Base-by-base conservation (phyloP, 768 basidiomycete species). In the Lactarius sanguifluus region DNA sequence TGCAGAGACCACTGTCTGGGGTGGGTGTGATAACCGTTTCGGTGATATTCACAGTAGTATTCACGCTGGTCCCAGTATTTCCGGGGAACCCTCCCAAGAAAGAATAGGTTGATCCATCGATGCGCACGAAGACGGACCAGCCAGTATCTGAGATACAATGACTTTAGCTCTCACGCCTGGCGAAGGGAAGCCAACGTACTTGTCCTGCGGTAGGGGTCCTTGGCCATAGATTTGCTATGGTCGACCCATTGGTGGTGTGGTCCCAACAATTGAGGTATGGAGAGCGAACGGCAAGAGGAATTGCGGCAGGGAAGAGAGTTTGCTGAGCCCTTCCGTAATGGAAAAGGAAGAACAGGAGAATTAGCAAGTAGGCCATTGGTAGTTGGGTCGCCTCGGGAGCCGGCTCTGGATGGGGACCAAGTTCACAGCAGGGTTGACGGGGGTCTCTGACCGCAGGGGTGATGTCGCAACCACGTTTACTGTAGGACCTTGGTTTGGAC, bases 191-290 rank as follows among this genome's bases (percentile, higher is more conserved):
- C 23, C 47, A 25, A 25, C 47, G 2, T 50, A 25, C 47, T n/a
- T 50, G 47, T 10, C 5, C 5, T 25, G 47, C 5, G 23, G 12
- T 4, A 25, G 12, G 69, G 59, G 70, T 72, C 7, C 30, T 25
- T 8, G 74, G 71, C 72, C 71, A 73, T 40, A 45, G 15, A 36
- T 60, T 36, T 2, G 65, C 61, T 2, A 70, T 47, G 1, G 15
- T 16, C 5, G 57, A 43, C 9, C 52, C 62, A 9, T 65, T 69
- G 1, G 64, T 64, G 5, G 62, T 43, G 13, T 25, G 20, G 12
- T 63, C 43, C 75, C 75, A 75, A 50, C 62, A 65, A n/a, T 61
- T 73, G 41, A 74, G 59, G 58, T 73, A 73, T 16, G 75, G 73
- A 3, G 73, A 73, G 23, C 74, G 71, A 38, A 74, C 70, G 23